phyloP scores from a whole-genome alignment of 1,284 basidiomycete species.

The Pyrrhoderma noxium region DNA sequence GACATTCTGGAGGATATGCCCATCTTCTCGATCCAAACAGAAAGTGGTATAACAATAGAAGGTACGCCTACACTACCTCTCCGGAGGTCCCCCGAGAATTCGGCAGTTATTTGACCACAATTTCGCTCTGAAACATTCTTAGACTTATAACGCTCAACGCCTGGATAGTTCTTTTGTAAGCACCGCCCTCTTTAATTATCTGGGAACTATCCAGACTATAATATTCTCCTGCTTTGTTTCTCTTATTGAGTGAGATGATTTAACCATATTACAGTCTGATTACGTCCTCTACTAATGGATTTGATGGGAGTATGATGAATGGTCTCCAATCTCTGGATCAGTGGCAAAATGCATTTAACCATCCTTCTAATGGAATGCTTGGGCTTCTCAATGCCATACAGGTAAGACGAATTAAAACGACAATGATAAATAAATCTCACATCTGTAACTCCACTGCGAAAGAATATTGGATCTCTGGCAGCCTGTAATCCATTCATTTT shows the following conservation, averaged over 20 bases:
- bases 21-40: conserved; percentile 18
- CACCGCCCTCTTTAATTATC: too few species aligned
- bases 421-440: background rate
- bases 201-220: background rate
- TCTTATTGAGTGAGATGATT: background rate
- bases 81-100: conserved; percentile 7
- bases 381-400: conserved; percentile 25
- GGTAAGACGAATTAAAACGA: conserved; percentile 29
- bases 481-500: conserved; percentile 9
- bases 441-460: background rate
- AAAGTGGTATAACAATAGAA: conserved; percentile 18
- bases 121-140: background rate
- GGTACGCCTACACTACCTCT: conserved; percentile 11
- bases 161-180: conserved; percentile 20
- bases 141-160: conserved; percentile 20
- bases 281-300: conserved; percentile 25
- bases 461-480: conserved; percentile 19
- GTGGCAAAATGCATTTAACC: conserved; percentile 31
- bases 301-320: conserved; percentile 27
- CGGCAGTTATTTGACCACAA: background rate
- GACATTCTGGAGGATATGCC: conserved; percentile 7
- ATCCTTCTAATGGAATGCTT: conserved; percentile 27
- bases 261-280: conserved; percentile 16
- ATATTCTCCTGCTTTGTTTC: background rate
- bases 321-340: conserved; percentile 23